Base-by-base conservation (phyloP, 768 basidiomycete genomes). In the Rhizopogon vesiculosus region DNA sequence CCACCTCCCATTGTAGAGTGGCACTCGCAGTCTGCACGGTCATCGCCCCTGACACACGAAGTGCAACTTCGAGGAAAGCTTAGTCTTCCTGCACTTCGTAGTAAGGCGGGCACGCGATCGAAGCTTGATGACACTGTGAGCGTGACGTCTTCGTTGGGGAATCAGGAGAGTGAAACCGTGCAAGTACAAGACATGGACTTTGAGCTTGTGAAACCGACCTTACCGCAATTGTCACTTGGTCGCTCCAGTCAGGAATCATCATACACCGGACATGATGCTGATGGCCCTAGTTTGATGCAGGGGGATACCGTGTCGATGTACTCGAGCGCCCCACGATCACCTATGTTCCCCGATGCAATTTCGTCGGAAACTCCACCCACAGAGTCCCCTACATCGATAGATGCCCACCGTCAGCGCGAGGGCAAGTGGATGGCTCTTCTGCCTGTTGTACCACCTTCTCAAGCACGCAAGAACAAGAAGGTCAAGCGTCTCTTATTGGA, bases 171-270 rank as follows among this genome's bases (percentile, higher is more conserved):
- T 41, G 81, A 87, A 60, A 82, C 81, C 1, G 77, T 91, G 5
- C 89, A 92, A 54, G 86, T 91, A 7, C 74, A 88, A 64, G 86
- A 91, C 64, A 86, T 85, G 76, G 89, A 91, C 60, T 92, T 93
- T 60, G 87, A 91, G 70, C 79, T 91, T 13, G 76, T 92, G 35
- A 76, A 80, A 22, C 90, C 89, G 0, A 76, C 71, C n/a, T 58
- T 86, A 10, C 70, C 80, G 0, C 73, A 72, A 22, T 60, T 76
- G 22, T 35, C 66, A 61, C 9, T 67, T 72, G 72, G 74, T 5
- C 72, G 80, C 33, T 68, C 71, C 10, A 85, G 82, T 62, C 83
- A 84, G 53, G 86, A 88, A 49, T 83, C 83, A 4, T 68, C 62
- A 3, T 59, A 75, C 35, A 66, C 77, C 1, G 28, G 61, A 5